Conservation (phyloP, 768 basidiomycete genomes). For the Suillus alpinus region DNA sequence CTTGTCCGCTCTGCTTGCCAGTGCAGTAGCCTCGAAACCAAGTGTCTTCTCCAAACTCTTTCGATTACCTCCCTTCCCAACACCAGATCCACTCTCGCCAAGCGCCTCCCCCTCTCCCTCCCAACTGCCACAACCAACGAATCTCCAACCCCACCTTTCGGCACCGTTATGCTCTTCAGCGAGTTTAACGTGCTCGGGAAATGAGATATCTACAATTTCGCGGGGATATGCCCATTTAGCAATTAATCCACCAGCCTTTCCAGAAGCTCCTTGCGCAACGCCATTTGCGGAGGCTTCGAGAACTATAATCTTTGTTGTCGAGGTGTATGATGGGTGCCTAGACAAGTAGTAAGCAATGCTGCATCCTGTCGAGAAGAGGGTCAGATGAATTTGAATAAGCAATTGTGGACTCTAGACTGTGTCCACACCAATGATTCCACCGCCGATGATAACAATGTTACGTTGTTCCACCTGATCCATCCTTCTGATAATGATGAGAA, state of each 20-base stretch:
- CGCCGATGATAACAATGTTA: constrained; percentile 76
- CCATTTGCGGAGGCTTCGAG: constrained; percentile 68
- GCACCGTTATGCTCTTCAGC: constrained; percentile 67
- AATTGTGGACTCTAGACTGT: not conserved
- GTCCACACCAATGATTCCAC: constrained; percentile 70
- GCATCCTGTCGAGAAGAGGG: constrained; percentile 28
- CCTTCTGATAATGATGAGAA: constrained; percentile 2
- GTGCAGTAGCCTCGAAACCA: constrained; percentile 33
- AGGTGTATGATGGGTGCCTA: constrained; percentile 47
- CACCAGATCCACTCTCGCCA: constrained; percentile 18
- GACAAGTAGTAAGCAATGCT: constrained; percentile 81
- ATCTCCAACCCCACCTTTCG: constrained; percentile 81
- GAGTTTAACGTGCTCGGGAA: constrained; percentile 66
- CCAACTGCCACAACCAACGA: constrained; percentile 72
- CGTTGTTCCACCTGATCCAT: constrained; percentile 20
- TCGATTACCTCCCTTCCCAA: constrained; percentile 29
- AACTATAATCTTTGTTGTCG: constrained; percentile 50
- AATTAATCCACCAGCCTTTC: constrained; percentile 83
- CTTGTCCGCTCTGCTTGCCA: constrained; percentile 22
- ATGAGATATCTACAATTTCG: constrained; percentile 65
- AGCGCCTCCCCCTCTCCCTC: constrained; percentile 53
- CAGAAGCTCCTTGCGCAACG: constrained; percentile 76
- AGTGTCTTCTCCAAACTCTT: constrained; percentile 57
- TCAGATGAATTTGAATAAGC: not conserved
- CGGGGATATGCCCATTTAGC: constrained; percentile 83